phyloP scores from a whole-genome alignment of 768 basidiomycete species.

The Suillus clintonianus region DNA sequence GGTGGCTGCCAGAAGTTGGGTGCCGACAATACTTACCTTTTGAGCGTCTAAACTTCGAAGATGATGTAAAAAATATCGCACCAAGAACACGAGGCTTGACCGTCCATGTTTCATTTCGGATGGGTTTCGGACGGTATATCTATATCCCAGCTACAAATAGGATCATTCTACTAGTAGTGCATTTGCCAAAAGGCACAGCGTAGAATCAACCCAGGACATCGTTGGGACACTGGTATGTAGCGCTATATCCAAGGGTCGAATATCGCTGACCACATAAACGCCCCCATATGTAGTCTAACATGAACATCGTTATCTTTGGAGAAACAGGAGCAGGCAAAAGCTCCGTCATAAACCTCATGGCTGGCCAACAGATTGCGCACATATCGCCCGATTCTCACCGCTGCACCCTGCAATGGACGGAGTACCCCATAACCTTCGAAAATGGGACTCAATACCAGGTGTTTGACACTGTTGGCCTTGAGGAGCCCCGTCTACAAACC shows the following conservation, averaged over 20 bases:
- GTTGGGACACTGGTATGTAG: no score
- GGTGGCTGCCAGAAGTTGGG: neutral
- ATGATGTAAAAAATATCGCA: neutral
- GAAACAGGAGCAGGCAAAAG: slow-evolving; percentile 42
- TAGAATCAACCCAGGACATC: neutral
- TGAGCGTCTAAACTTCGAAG: neutral
- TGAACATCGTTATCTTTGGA: slow-evolving; percentile 47
- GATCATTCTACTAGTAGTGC: neutral
- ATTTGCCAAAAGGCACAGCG: neutral
- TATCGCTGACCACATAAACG: neutral
- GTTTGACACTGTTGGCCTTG: slow-evolving; percentile 38
- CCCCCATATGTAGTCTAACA: neutral
- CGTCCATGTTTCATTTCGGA: no score
- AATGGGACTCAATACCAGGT: slow-evolving; percentile 25
- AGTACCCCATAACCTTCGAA: slow-evolving; percentile 26
- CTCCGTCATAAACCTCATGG: slow-evolving; percentile 35
- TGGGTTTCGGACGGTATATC: neutral
- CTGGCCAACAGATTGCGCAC: slow-evolving; percentile 23
- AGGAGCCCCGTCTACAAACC: slow-evolving; percentile 30
- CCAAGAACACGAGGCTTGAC: neutral
- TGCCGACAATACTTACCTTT: neutral
- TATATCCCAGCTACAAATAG: neutral
- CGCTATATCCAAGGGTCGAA: neutral
- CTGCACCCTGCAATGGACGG: slow-evolving; percentile 37
- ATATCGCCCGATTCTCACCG: slow-evolving; percentile 32